These are phyloP conservation scores for Colletotrichum sp. DNA, from an alignment of 2,329 filamentous ascomycete genomes.

Conservation along the genomic window DNA sequence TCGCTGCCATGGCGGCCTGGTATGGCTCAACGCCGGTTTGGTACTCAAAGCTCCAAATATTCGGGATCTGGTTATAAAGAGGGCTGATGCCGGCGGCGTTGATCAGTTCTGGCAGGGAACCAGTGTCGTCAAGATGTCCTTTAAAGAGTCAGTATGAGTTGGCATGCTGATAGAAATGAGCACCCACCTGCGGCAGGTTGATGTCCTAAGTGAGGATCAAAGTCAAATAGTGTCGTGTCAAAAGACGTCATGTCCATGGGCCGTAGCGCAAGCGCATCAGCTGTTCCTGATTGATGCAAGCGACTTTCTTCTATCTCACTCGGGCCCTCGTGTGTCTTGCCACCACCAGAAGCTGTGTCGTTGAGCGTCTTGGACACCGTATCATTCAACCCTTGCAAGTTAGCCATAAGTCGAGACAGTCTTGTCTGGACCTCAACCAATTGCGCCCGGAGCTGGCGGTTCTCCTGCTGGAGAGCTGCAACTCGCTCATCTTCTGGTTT, in stretches of 20 bases:
- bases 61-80: constrained; percentile 30
- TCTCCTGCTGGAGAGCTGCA: constrained; percentile 28
- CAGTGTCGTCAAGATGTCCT: neutral
- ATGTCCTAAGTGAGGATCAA: neutral
- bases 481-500: constrained; percentile 28
- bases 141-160: neutral
- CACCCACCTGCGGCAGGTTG: neutral
- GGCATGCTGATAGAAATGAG: rapidly evolving
- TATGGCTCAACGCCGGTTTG: constrained; percentile 34
- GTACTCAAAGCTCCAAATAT: constrained; percentile 35
- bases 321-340: neutral
- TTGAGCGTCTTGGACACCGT: constrained; percentile 30
- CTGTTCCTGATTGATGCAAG: neutral
- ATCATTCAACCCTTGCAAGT: constrained; percentile 27
- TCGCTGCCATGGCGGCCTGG: constrained; percentile 27
- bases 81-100: constrained; percentile 11
- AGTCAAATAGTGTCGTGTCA: neutral
- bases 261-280: neutral
- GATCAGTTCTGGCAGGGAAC: neutral
- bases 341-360: neutral
- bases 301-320: neutral
- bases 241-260: neutral
- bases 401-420: constrained; percentile 27
- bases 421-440: constrained; percentile 33
- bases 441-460: constrained; percentile 28